Percentiles rank a stretch among this genome's conserved stretches.
These are phyloP conservation scores for Mucor indicus DNA, from an alignment of 371 early-diverging fungal species.

Conservation along the genomic window DNA sequence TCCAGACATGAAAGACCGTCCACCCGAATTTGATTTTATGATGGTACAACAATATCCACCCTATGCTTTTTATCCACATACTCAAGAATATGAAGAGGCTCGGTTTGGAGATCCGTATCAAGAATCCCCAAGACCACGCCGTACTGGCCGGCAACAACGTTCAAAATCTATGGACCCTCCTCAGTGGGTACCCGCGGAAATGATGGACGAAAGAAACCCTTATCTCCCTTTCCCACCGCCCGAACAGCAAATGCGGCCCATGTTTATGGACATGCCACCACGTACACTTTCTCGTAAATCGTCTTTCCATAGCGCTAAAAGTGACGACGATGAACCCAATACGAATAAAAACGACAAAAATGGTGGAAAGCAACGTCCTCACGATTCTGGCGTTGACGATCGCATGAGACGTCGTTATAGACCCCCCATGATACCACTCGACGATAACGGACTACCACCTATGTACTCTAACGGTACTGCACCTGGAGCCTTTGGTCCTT, in stretches of 20 bases:
- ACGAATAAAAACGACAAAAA: not conserved
- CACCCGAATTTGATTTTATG: too few species aligned
- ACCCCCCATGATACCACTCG: too few species aligned
- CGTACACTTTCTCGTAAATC: conserved; percentile 10
- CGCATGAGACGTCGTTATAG: not conserved
- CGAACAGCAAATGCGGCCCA: not conserved
- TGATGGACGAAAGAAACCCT: not conserved
- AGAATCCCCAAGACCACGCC: not conserved
- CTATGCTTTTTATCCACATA: not conserved
- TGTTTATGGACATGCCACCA: not conserved
- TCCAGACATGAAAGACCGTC: too few species aligned
- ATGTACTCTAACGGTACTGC: not conserved
- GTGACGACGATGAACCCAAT: conserved; percentile 1
- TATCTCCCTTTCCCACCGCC: too few species aligned
- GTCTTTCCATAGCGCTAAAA: conserved; percentile 14
- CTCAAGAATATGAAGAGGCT: not conserved
- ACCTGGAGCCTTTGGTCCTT: conserved; percentile 1
- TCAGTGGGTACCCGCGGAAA: not conserved
- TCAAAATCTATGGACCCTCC: conserved; percentile 15
- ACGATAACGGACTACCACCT: too few species aligned
- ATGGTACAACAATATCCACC: not conserved
- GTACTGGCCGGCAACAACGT: not conserved
- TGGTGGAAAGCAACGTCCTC: too few species aligned
- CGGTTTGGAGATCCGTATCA: not conserved
- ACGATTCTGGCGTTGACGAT: not conserved